A percentile compares a stretch with the other conserved stretches of the same genome.
phyloP scores from a whole-genome alignment of 2,329 filamentous ascomycete species.

The Colletotrichum tanaceti region DNA sequence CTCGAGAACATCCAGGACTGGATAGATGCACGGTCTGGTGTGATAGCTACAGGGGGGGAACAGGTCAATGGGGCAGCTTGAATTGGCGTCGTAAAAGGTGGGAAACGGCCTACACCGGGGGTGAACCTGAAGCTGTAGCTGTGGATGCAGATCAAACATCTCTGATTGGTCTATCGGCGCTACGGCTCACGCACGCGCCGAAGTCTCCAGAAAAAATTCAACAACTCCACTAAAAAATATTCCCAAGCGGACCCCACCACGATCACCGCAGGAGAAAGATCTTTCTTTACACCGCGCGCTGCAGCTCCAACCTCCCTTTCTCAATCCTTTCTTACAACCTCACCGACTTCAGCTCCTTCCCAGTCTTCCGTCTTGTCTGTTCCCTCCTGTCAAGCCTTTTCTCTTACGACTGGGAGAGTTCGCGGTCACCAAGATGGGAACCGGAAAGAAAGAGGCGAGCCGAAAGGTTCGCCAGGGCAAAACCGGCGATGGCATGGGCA shows the following conservation, averaged over 20 bases:
- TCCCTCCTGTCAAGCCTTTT: slow-evolving; percentile 35
- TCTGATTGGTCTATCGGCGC: slow-evolving; percentile 36
- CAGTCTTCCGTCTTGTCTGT: slow-evolving; percentile 15
- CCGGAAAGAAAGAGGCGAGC: slow-evolving; percentile 88
- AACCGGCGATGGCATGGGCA: slow-evolving; percentile 85
- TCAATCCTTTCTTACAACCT: slow-evolving; percentile 38
- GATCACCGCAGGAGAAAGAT: slow-evolving; percentile 35
- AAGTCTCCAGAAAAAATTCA: slow-evolving; percentile 39
- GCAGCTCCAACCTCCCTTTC: slow-evolving; percentile 38
- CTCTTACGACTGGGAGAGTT: slow-evolving; percentile 42
- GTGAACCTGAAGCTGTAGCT: slow-evolving; percentile 1
- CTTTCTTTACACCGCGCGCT: slow-evolving; percentile 24
- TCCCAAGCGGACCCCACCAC: slow-evolving; percentile 30
- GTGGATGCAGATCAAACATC: not conserved
- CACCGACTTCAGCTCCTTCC: slow-evolving; percentile 35
- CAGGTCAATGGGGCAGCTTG: not conserved
- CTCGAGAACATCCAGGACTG: slow-evolving; percentile 29
- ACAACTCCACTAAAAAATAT: slow-evolving; percentile 40
- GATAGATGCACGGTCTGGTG: slow-evolving; percentile 28
- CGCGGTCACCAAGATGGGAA: slow-evolving; percentile 72
- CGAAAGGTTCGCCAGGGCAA: slow-evolving; percentile 89
- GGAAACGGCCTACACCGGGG: not conserved
- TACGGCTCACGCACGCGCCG: slow-evolving; percentile 30
- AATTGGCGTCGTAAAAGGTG: not conserved
- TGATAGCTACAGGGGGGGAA: not conserved